Percentiles rank a stretch among this genome's conserved stretches.
Conservation (phyloP, 345 rosid genomes). For the Angophora floribunda region DNA sequence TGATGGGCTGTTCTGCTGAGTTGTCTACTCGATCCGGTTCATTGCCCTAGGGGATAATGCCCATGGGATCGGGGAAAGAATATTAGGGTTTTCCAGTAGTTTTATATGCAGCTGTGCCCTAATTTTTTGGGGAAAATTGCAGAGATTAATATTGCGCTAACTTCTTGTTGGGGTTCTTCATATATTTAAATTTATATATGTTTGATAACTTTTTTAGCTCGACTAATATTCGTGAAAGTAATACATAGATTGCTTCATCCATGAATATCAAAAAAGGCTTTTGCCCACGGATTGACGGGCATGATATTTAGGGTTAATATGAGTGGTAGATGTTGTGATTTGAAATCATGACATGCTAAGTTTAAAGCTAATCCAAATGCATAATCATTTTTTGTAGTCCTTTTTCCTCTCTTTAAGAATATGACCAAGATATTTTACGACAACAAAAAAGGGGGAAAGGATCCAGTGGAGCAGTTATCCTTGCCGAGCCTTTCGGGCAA, state of each 20-base stretch:
- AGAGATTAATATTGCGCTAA: not conserved
- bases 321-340: not conserved
- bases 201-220: not conserved
- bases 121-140: not conserved
- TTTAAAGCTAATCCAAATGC: not conserved
- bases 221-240: not conserved
- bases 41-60: not conserved
- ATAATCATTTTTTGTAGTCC: not conserved
- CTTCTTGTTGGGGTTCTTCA: not conserved
- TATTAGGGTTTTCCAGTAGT: not conserved
- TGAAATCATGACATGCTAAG: not conserved
- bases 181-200: not conserved
- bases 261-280: not conserved
- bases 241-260: not conserved
- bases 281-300: not conserved
- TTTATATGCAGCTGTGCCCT: not conserved
- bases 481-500: not conserved
- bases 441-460: not conserved
- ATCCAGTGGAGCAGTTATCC: not conserved
- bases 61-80: not conserved
- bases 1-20: not conserved
- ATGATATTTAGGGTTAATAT: not conserved
- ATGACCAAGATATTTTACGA: not conserved
- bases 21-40: not conserved
- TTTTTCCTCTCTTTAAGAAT: not conserved